These are phyloP conservation scores for Erysimum pusillum DNA, from an alignment of 441 rosid genomes.

Conservation along the genomic window DNA sequence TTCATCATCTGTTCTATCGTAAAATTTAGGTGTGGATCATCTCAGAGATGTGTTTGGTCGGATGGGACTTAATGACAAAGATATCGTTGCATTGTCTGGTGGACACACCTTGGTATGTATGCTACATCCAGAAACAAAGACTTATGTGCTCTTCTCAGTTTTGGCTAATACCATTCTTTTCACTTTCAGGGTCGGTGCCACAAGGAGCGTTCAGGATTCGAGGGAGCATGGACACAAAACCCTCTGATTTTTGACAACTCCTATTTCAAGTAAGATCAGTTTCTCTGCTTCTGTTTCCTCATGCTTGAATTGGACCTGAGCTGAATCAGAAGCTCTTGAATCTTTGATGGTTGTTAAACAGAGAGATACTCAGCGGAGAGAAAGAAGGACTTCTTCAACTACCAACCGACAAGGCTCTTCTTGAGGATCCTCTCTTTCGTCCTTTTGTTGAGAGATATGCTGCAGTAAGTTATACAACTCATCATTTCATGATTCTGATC, in stretches of 20 bases:
- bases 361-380: conserved; percentile 64
- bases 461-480: conserved; percentile 48
- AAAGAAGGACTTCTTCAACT: conserved; percentile 66
- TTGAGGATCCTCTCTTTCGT: conserved; percentile 57
- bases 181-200: conserved; percentile 66
- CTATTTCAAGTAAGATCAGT: conserved; percentile 56
- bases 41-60: conserved; percentile 65
- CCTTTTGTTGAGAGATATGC: conserved; percentile 64
- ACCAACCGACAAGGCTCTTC: conserved; percentile 65
- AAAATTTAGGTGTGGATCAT: conserved; percentile 57
- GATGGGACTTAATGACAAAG: conserved; percentile 69
- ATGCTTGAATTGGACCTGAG: not conserved
- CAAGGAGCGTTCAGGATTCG: conserved; percentile 73
- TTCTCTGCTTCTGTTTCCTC: conserved; percentile 5
- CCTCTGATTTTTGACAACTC: conserved; percentile 72
- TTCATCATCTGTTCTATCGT: not conserved
- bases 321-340: conserved; percentile 1
- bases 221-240: conserved; percentile 67
- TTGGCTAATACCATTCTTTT: conserved; percentile 2
- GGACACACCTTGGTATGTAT: conserved; percentile 65
- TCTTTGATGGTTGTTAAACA: conserved; percentile 35
- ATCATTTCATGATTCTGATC: conserved; percentile 1
- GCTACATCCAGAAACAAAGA: conserved; percentile 5
- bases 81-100: conserved; percentile 66
- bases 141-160: not conserved